These are phyloP conservation scores for Globisporangium splendens DNA, from an alignment of 352 stramenopile species.

Conservation along the genomic window DNA sequence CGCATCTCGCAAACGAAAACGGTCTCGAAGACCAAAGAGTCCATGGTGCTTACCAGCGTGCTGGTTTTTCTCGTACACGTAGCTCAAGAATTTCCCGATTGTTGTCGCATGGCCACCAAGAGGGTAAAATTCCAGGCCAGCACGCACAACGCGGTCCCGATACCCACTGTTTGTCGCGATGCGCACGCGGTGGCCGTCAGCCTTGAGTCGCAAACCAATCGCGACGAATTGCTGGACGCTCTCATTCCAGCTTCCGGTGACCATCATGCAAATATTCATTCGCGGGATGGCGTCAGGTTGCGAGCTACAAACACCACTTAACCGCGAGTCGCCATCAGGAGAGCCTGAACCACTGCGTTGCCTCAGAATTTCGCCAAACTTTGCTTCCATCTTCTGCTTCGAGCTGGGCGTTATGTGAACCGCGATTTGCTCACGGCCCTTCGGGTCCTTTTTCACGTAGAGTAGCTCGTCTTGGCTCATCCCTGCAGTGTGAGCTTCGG, in stretches of 20 bases:
- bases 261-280: constrained; percentile 76
- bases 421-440: constrained; percentile 34
- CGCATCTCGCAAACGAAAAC: constrained; percentile 31
- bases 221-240: constrained; percentile 70
- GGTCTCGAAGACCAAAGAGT: constrained; percentile 19
- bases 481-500: constrained; percentile 40
- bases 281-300: constrained; percentile 20
- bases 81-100: constrained; percentile 41
- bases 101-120: constrained; percentile 49
- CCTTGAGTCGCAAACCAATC: constrained; percentile 68
- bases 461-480: constrained; percentile 49
- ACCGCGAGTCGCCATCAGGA: too few relatives aligned
- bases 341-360: constrained; percentile 17
- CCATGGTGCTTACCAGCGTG: neutral
- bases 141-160: constrained; percentile 53
- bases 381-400: constrained; percentile 28
- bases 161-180: constrained; percentile 85
- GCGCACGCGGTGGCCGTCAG: constrained; percentile 86
- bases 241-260: constrained; percentile 65
- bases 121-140: constrained; percentile 68
- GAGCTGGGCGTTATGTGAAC: constrained; percentile 39
- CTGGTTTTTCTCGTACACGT: constrained; percentile 29
- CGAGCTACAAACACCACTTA: too few relatives aligned
- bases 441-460: constrained; percentile 20
- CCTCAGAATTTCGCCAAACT: constrained; percentile 37